Base-by-base conservation (phyloP, 2,329 filamentous ascomycete genomes). In the Colletotrichum musae region DNA sequence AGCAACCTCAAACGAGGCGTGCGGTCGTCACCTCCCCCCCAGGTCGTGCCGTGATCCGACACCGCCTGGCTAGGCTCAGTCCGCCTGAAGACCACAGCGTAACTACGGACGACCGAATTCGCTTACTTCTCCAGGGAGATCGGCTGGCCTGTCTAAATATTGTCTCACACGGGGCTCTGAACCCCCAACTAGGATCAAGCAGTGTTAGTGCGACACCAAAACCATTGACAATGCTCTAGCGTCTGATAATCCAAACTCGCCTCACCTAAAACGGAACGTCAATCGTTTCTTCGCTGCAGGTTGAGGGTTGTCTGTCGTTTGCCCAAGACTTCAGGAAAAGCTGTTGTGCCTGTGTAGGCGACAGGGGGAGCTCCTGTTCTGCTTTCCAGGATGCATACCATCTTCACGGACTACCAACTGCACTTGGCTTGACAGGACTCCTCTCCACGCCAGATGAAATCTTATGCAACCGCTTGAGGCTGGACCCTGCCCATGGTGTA, bases 91-190 rank as follows among this genome's bases (percentile, higher is more conserved):
- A 43, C 24, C 21, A 39, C 13, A 15, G 13, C 28, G 4, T 24
- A 39, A 45, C 6, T 45, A 18, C 47, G n/a, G 54, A 53, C 51
- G 24, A 18, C 43, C 16, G 18, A 15, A 1, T 9, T 10, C 28
- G n/a, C 13, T 21, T 16, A 16, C 32, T 6, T 41, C 32, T 24
- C 26, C 39, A 66, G 54, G 56, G 57, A 61, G 43, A 39, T 48
- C 18, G 18, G 9, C 36, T 41, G 21, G 21, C 32, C 32, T 43
- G 45, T 57, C 51, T 32, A 39, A 39, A 43, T 57, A 48, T 39
- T 65, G 66, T 67, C 63, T 67, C 51, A 43, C 18, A 48, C 43
- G 53, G 53, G 58, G 60, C 60, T 48, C 47, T 48, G 26, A 41
- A 28, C 21, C 51, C 26, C 18, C 48, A 18, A 41, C 41, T 16